Percentiles rank a stretch among this genome's conserved stretches.
Conservation (phyloP, 2,329 filamentous ascomycete species). For the Calonectria leucothoes region DNA sequence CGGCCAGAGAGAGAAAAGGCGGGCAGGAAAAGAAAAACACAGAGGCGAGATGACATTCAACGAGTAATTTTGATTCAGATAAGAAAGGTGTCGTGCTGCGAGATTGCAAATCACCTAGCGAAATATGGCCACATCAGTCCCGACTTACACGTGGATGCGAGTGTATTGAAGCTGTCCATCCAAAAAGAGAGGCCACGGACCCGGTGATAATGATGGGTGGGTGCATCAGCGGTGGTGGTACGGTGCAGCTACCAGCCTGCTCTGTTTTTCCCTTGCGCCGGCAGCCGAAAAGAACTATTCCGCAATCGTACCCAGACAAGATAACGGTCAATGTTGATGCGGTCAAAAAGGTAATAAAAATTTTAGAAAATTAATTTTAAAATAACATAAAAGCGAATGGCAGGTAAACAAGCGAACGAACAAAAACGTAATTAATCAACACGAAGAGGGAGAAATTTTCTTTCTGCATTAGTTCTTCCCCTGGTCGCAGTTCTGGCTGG, state of each 20-base stretch:
- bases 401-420: not conserved
- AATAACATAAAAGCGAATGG: too few species aligned
- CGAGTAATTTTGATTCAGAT: not conserved
- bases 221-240: not conserved
- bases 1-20: not conserved
- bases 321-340: not conserved
- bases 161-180: not conserved
- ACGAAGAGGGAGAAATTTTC: not conserved
- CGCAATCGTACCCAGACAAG: not conserved
- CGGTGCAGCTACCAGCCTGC: not conserved
- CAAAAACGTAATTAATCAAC: not conserved
- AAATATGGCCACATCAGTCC: not conserved
- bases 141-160: not conserved
- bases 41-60: not conserved
- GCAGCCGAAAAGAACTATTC: not conserved
- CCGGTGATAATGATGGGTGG: not conserved
- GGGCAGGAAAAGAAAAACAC: not conserved
- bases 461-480: not conserved
- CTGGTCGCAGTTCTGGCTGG: not conserved
- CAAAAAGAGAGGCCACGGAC: not conserved
- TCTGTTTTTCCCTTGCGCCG: not conserved
- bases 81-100: not conserved
- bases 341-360: not conserved
- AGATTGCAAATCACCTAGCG: not conserved
- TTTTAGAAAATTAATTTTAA: not conserved